Evolutionary conservation across 306 rosid species (phyloP).

Genomic region (Quercus alba): DNA sequence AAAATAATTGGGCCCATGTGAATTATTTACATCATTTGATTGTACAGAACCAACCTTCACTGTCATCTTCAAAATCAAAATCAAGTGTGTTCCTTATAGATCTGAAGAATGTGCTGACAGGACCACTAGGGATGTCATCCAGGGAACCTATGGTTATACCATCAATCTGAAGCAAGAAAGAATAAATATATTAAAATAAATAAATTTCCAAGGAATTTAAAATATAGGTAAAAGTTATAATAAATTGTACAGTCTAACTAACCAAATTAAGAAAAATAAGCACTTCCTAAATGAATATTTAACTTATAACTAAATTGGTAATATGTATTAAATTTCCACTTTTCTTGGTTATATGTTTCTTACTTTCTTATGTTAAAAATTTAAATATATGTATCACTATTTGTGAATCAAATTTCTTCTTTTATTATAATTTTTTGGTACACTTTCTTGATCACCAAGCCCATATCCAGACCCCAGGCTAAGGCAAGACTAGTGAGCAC

Average conservation of each 20-base stretch:
- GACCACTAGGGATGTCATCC: conserved; percentile 86
- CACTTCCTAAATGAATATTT: neutral
- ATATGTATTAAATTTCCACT: neutral
- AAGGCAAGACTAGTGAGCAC: neutral
- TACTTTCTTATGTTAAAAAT: neutral
- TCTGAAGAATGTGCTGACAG: conserved; percentile 76
- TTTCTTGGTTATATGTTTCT: neutral
- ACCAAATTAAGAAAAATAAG: neutral
- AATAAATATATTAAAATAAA: conserved; percentile 6
- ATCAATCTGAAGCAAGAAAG: conserved; percentile 55
- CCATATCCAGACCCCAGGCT: neutral
- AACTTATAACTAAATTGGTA: neutral
- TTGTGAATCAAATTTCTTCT: neutral
- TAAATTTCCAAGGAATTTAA: neutral
- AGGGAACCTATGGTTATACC: conserved; percentile 77
- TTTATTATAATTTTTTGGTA: neutral
- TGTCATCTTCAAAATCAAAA: conserved; percentile 94
- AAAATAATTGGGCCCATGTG: neutral
- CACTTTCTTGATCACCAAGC: neutral
- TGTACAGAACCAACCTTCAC: conserved; percentile 62
- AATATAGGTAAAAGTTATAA: neutral
- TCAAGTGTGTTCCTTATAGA: conserved; percentile 91
- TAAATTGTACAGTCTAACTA: neutral
- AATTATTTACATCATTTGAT: neutral
- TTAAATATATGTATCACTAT: neutral